Evolutionary conservation across 1,284 basidiomycete species (phyloP), one percentile per base, ranked within the genome.

Genomic region (Papiliotrema flavescens): DNA sequence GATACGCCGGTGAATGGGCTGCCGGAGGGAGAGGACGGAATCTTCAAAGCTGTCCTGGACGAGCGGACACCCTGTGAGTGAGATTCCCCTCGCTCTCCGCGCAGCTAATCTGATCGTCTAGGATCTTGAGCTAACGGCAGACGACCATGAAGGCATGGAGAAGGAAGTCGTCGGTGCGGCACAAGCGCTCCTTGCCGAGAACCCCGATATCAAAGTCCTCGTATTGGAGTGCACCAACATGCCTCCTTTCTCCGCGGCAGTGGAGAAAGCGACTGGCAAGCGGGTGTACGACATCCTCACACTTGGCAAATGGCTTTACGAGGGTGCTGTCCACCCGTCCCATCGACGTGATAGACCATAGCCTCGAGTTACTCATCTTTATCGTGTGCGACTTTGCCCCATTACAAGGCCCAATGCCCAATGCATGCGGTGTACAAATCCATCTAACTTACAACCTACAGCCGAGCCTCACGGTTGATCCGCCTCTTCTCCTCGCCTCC

Each of bases 141-240:
- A 69, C 54, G 65, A 66, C 54, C 51, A 59, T 49, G 56, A 58
- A 3, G 66, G 63, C 1, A 69, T 69, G 65, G 55, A 58, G 37
- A 53, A 52, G 23, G 66, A 69, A 36, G 59, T 69, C 17, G 32
- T 66, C 14, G 57, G 23, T 2, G 65, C 66, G 13, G 65, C 61
- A 22, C 45, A 36, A 8, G 26, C 40, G 13, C 55, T 68, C 1
- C 39, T 48, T 11, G 43, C 15, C 19, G 41, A 55, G 9, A 47
- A 60, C 44, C 57, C 55, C 1, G 52, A 52, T 6, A 57, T 68
- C 55, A 63, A 56, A 47, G 64, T 64, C 3, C 61, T 66, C 50
- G 56, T 63, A 4, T 51, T 68, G 2, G 66, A 68, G 51, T 68
- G 66, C 51, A 68, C 66, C 6, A 68, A 68, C 52, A 66, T 68